Conservation (phyloP, 192 early-diverging fungal genomes). For the Coemansia sp. region DNA sequence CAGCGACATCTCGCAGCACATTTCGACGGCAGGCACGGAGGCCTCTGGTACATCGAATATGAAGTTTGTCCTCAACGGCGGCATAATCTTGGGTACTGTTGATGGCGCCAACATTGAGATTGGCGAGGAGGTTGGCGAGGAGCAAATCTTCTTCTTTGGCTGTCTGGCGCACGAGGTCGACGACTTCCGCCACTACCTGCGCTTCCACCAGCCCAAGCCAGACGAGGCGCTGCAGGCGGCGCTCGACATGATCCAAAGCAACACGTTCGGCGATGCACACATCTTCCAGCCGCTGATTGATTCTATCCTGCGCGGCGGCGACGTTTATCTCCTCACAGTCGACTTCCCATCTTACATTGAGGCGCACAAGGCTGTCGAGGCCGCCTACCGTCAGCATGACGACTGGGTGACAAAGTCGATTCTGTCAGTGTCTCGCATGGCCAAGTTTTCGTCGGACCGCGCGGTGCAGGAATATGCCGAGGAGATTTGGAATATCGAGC, state of each 20-base stretch:
- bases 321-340: conserved; percentile 64
- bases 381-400: conserved; percentile 76
- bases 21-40: conserved; percentile 98
- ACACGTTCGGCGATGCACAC: conserved; percentile 78
- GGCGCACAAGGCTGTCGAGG: conserved; percentile 78
- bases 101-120: conserved; percentile 99
- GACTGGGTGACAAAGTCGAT: conserved; percentile 91
- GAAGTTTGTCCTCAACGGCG: conserved; percentile 99
- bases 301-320: conserved; percentile 77
- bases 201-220: conserved; percentile 75
- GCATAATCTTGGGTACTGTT: conserved; percentile 95
- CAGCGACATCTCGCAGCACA: conserved; percentile 99
- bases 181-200: conserved; percentile 89
- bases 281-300: conserved; percentile 78
- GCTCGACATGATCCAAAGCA: conserved; percentile 74
- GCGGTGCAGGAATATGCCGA: conserved; percentile 92
- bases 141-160: conserved; percentile 99
- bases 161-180: conserved; percentile 87
- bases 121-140: conserved; percentile 91
- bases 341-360: conserved; percentile 83
- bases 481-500: conserved; percentile 85
- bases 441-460: conserved; percentile 89
- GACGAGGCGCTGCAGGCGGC: conserved; percentile 79
- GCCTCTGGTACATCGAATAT: conserved; percentile 99
- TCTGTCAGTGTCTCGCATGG: conserved; percentile 86